Conservation (phyloP, 108 stramenopile genomes). For the Chaetoceros muelleri region DNA sequence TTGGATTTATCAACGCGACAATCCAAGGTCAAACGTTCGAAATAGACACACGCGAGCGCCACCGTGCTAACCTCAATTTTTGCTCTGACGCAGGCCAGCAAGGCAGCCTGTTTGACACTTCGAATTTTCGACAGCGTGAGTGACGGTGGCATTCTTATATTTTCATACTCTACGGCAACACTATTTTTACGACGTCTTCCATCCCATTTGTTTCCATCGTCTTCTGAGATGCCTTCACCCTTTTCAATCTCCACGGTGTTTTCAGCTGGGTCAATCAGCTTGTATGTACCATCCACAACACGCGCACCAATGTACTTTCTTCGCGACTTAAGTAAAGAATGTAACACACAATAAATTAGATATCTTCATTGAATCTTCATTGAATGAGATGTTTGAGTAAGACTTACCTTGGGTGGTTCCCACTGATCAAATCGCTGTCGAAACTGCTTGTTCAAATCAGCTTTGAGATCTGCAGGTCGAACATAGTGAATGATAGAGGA, state of each 20-base stretch:
- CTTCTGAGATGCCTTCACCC: neutral
- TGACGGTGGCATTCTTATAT: slow-evolving; percentile 85
- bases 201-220: neutral
- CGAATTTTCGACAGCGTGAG: slow-evolving; percentile 88
- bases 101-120: slow-evolving; percentile 75
- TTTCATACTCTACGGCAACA: slow-evolving; percentile 20
- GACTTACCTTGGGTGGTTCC: slow-evolving; percentile 65
- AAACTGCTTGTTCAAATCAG: slow-evolving; percentile 89
- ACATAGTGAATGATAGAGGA: slow-evolving; percentile 85
- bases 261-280: slow-evolving; percentile 61
- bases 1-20: slow-evolving; percentile 91
- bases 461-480: slow-evolving; percentile 74
- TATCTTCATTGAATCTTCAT: neutral
- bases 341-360: slow-evolving; percentile 7
- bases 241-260: slow-evolving; percentile 4
- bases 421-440: slow-evolving; percentile 84
- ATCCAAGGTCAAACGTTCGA: slow-evolving; percentile 86
- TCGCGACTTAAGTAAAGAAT: neutral
- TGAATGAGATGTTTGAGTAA: neutral
- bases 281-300: slow-evolving; percentile 72
- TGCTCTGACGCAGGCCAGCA: slow-evolving; percentile 50
- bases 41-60: slow-evolving; percentile 84
- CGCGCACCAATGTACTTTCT: slow-evolving; percentile 58
- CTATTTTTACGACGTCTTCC: slow-evolving; percentile 7
- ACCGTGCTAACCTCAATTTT: slow-evolving; percentile 80